Evolutionary conservation across 2,329 filamentous ascomycete genomes (phyloP).

Genomic region (Phialocephala subalpina): DNA sequence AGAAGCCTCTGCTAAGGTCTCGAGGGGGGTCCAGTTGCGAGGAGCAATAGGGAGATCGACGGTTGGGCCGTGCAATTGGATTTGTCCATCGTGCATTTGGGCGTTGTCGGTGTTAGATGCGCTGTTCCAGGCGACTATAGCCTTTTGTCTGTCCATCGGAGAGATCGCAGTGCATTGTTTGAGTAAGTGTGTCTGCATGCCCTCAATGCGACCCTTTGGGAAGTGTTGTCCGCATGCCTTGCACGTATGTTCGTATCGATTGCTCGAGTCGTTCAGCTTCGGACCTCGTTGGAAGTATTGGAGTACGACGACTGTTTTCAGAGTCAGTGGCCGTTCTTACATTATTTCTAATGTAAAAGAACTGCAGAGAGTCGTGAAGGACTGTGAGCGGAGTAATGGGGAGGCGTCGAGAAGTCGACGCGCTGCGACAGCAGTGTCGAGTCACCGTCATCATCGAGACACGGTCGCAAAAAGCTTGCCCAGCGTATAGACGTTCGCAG

Average conservation of each 20-base stretch:
- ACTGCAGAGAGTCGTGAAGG: no score
- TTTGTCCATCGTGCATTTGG: slow-evolving; percentile 46
- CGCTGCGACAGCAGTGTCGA: slow-evolving; percentile 4
- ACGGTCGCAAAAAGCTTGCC: not conserved
- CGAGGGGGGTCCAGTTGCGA: slow-evolving; percentile 79
- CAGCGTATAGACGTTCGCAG: not conserved
- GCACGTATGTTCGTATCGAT: slow-evolving; percentile 91
- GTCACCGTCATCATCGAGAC: not conserved
- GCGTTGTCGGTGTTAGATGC: slow-evolving; percentile 58
- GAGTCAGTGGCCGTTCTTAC: slow-evolving; percentile 23
- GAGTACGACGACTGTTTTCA: slow-evolving; percentile 66
- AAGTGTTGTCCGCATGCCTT: slow-evolving; percentile 89
- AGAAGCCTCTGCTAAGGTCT: slow-evolving; percentile 88
- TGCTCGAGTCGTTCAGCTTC: slow-evolving; percentile 89
- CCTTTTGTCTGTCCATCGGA: slow-evolving; percentile 77
- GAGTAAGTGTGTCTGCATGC: slow-evolving; percentile 80
- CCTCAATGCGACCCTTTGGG: slow-evolving; percentile 88
- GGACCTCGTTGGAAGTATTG: slow-evolving; percentile 88
- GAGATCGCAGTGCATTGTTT: slow-evolving; percentile 87
- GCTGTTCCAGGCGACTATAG: slow-evolving; percentile 72
- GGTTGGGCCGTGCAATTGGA: slow-evolving; percentile 46
- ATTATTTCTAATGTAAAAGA: not conserved
- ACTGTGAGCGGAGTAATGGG: no score
- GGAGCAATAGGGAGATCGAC: slow-evolving; percentile 53
- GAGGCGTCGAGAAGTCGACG: not conserved